Evolutionary conservation across 164 flowering plant genomes (phyloP), one percentile per base, ranked within the genome.

Genomic region (Sedum album): DNA sequence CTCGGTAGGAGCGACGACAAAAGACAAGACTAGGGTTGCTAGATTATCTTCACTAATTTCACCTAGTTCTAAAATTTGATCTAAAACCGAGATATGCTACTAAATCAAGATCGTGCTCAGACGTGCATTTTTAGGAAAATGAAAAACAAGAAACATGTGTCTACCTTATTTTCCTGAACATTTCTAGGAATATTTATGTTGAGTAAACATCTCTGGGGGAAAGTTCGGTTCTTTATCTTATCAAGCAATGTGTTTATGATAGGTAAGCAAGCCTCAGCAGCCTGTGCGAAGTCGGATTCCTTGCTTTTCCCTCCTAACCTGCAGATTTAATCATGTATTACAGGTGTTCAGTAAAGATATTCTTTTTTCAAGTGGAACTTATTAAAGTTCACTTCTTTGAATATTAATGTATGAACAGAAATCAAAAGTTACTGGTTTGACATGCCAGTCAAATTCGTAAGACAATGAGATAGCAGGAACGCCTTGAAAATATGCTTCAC

Each of bases 191-290:
- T 74, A 76, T 91, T 95, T 30, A 94, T 72, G 73, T 91, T 94
- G 72, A 91, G 63, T 74, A 94, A 90, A 69, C 87, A 83, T 60
- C 76, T 78, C 31, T 51, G 67, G 55, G 88, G 84, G 79, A 80
- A 90, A 1, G 75, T 80, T 72, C 75, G 68, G 51, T 81, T 84
- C 73, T 77, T 87, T 73, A 88, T 81, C 72, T 84, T 93, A 46
- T 66, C 74, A 64, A 87, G n/a, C 69, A 88, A 31, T 64, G 86
- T 83, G 71, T 73, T 73, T 66, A 90, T 82, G 64, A 94, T 75
- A 23, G 99, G 93, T 70, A 94, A 74, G 73, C 89, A 87, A 72
- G 96, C 96, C 80, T 90, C 90, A 38, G 97, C 96, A 51, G 87
- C 87, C 51, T 85, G 76, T 66, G 75, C 73, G 72, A 68, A 91